Percentiles rank a stretch among this genome's conserved stretches.
Evolutionary conservation across 306 rosid species (phyloP).

Genomic region (Corylus heterophylla): DNA sequence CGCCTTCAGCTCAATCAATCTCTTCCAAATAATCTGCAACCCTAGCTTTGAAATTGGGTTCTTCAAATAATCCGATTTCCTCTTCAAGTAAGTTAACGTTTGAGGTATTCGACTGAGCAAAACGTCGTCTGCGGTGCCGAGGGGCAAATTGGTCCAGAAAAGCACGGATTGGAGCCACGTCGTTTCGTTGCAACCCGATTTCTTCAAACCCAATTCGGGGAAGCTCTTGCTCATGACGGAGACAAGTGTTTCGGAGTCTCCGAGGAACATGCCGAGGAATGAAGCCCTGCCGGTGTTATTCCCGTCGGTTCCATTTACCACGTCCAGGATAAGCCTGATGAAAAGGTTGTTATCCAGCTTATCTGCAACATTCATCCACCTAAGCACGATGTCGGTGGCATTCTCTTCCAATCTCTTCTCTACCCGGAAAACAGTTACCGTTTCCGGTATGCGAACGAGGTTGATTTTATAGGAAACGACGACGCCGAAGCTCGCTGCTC

Average conservation of each 20-base stretch:
- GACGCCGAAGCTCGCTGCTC: conserved; percentile 42
- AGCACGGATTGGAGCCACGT: conserved; percentile 37
- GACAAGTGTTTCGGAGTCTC: conserved; percentile 30
- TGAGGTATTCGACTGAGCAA: conserved; percentile 46
- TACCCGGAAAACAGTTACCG: conserved; percentile 35
- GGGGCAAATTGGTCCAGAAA: conserved; percentile 31
- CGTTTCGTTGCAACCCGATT: conserved; percentile 29
- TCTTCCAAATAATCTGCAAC: conserved; percentile 55
- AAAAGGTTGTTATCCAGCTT: conserved; percentile 38
- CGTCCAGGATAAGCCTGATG: conserved; percentile 35
- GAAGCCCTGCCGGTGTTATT: conserved; percentile 29
- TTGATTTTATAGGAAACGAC: conserved; percentile 39
- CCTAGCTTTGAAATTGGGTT: conserved; percentile 41
- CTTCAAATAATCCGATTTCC: conserved; percentile 54
- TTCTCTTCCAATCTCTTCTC: conserved; percentile 22
- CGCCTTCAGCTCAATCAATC: conserved; percentile 50
- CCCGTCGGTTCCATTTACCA: conserved; percentile 1
- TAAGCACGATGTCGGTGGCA: conserved; percentile 24
- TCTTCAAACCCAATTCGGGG: conserved; percentile 32
- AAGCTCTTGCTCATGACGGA: conserved; percentile 30
- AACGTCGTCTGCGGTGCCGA: conserved; percentile 30
- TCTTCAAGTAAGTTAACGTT: conserved; percentile 37
- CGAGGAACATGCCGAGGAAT: conserved; percentile 33
- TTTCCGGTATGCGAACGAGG: conserved; percentile 36
- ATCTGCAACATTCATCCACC: conserved; percentile 32